Evolutionary conservation across 345 rosid genomes (phyloP), one percentile per base, ranked within the genome.

Genomic region (Citrus glauca): DNA sequence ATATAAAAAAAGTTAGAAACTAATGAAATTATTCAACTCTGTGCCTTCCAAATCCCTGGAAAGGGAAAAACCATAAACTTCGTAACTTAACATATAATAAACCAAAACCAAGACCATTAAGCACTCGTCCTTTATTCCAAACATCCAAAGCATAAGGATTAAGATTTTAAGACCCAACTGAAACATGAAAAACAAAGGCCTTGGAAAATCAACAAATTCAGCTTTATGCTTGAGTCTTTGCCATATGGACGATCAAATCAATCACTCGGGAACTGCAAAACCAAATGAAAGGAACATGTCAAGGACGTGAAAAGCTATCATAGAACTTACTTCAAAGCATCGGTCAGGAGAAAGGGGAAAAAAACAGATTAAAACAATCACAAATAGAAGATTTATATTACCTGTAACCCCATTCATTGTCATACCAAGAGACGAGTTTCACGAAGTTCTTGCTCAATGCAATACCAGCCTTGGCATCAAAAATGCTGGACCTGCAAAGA

Each of bases 381-480:
- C 27, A 2, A n/a, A 14, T 2, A 9, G 33, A 37, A 22, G 38
- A 28, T 24, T 30, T 17, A 5, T 27, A 33, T 79, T 86, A 91
- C 94, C 94, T 91, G 97, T 94, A 94, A 74, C 98, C 98, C 97
- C 87, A 87, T 78, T 94, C 98, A 42, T 94, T 94, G 90, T 94
- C 98, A 28, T 93, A 91, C 98, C 98, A 93, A 10, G 93, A 60
- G 64, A 94, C 95, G 25, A 94, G 74, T 30, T 94, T 94, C 83
- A 90, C 93, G 20, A 89, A 94, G 50, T 87, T 86, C 13, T 86
- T 84, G 59, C 74, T 94, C 90, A 93, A 53, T 13, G 98, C 94
- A 79, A 93, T 90, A 61, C 97, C 98, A 3, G 97, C 97, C 89
- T 92, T 91, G 40, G 98, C 97, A 82, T 94, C 97, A 45, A 94